Base-by-base conservation (phyloP, 352 stramenopile genomes). In the Pythium monospermum region DNA sequence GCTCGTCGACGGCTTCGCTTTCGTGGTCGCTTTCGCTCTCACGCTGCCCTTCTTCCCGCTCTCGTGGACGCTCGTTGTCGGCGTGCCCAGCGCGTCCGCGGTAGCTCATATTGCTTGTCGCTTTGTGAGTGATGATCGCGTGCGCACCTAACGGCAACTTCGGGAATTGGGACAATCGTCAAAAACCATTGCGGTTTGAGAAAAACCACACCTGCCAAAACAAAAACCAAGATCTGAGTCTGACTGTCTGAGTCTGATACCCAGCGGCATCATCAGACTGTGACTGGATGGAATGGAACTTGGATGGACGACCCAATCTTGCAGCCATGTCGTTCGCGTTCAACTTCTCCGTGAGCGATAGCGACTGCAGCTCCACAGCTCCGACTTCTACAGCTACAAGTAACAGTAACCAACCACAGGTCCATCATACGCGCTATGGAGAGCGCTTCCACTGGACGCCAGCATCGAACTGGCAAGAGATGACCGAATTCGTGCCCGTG, bases 341-440 rank as follows among this genome's bases (percentile, higher is more conserved):
- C 63, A 87, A 86, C 61, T 89, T 89, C 64, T 51, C 67, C 11
- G 47, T 87, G 32, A 59, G 53, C 21, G 64, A 63, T 30, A 52
- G 36, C 16, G 59, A 28, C 27, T 43, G n/a, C 36, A 3, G 8
- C 13, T 4, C 21, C 19, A 36, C 42, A 7, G 6, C 30, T 28
- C 22, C 8, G n/a, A n/a, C n/a, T n/a, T n/a, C n/a, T n/a, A n/a
- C n/a, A n/a, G 40, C 42, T 10, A 4, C 44, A 6, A 21, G 27
- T 8, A 8, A 8, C 8, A 35, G 30, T 13, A 35, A 8, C 25
- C 8, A 45, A 18, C n/a, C n/a, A n/a, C 38, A 26, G 30, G 18
- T 57, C 16, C 46, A 39, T 2, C 67, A 69, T 30, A 73, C 64
- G 54, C 76, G 76, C 18, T 47, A 67, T 16, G 76, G 76, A 18